Evolutionary conservation across 495 filamentous ascomycete genomes (phyloP).

Genomic region (Amniculicola lignicola): DNA sequence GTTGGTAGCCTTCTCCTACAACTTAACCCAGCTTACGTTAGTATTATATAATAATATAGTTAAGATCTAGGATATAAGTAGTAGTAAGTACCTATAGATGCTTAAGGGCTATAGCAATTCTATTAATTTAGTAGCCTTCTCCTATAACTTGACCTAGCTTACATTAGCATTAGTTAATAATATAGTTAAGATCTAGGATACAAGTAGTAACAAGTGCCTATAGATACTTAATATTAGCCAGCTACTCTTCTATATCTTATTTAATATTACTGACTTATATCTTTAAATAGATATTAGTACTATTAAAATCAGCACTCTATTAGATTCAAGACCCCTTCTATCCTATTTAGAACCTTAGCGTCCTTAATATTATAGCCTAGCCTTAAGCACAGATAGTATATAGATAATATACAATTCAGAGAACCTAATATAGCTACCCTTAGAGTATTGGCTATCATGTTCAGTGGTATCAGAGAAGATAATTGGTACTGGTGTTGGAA

Average conservation of each 20-base stretch:
- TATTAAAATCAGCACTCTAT: constrained; percentile 1
- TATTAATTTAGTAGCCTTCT: too few relatives aligned
- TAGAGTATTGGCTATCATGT: constrained; percentile 12
- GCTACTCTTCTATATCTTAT: neutral
- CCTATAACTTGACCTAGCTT: too few relatives aligned
- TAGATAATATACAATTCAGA: constrained; percentile 20
- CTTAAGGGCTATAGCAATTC: too few relatives aligned
- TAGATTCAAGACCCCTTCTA: neutral
- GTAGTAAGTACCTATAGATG: too few relatives aligned
- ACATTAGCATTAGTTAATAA: too few relatives aligned
- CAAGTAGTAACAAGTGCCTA: too few relatives aligned
- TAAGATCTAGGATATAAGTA: too few relatives aligned
- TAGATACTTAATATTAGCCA: neutral
- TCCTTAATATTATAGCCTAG: constrained; percentile 13
- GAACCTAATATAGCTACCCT: constrained; percentile 15
- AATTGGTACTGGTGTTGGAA: neutral
- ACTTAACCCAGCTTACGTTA: too few relatives aligned
- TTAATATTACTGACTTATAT: neutral
- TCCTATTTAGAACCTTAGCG: neutral
- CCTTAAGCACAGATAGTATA: constrained; percentile 8
- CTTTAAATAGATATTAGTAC: constrained; percentile 4
- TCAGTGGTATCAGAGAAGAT: constrained; percentile 2
- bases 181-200: too few relatives aligned
- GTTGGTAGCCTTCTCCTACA: too few relatives aligned
- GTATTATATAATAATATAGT: too few relatives aligned